phyloP scores from a whole-genome alignment of 2,329 filamentous ascomycete genomes.

The Hymenoscyphus infarciens region DNA sequence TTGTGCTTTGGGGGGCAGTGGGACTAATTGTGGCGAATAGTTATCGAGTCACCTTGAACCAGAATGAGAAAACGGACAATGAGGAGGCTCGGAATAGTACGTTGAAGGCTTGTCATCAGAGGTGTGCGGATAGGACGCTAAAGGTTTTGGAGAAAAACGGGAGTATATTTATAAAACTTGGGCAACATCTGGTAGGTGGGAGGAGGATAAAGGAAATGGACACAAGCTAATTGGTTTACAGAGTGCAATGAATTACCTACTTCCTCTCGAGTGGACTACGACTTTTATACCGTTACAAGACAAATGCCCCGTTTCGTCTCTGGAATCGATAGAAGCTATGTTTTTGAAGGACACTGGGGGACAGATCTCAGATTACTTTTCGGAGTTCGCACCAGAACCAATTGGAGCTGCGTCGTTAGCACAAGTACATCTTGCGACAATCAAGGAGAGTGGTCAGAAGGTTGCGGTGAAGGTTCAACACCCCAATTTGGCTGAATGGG shows the following conservation, averaged over 20 bases:
- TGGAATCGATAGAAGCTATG: slow-evolving; percentile 82
- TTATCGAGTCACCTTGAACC: slow-evolving; percentile 81
- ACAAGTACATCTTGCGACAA: slow-evolving; percentile 84
- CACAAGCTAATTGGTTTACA: slow-evolving; percentile 35
- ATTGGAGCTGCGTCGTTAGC: slow-evolving; percentile 92
- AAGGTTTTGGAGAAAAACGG: slow-evolving; percentile 90
- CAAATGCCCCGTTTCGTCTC: slow-evolving; percentile 87
- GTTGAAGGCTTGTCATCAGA: slow-evolving; percentile 81
- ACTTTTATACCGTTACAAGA: slow-evolving; percentile 97
- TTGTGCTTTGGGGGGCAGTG: background rate
- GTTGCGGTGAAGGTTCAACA: slow-evolving; percentile 98
- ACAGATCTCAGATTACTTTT: slow-evolving; percentile 78
- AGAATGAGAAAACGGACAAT: slow-evolving; percentile 56
- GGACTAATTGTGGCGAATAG: slow-evolving; percentile 43
- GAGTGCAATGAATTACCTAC: slow-evolving; percentile 92
- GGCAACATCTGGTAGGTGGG: slow-evolving; percentile 72
- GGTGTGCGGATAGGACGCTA: slow-evolving; percentile 86
- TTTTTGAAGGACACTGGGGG: slow-evolving; percentile 78
- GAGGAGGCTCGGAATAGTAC: slow-evolving; percentile 62
- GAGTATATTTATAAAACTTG: slow-evolving; percentile 96
- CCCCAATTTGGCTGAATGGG: slow-evolving; percentile 84
- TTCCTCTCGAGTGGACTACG: slow-evolving; percentile 87
- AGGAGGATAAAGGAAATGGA: slow-evolving; percentile 16
- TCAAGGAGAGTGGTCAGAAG: slow-evolving; percentile 76
- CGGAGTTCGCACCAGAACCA: slow-evolving; percentile 73